These are phyloP conservation scores for Nigrospora osmanthi DNA, from an alignment of 2,329 filamentous ascomycete genomes.

Conservation along the genomic window DNA sequence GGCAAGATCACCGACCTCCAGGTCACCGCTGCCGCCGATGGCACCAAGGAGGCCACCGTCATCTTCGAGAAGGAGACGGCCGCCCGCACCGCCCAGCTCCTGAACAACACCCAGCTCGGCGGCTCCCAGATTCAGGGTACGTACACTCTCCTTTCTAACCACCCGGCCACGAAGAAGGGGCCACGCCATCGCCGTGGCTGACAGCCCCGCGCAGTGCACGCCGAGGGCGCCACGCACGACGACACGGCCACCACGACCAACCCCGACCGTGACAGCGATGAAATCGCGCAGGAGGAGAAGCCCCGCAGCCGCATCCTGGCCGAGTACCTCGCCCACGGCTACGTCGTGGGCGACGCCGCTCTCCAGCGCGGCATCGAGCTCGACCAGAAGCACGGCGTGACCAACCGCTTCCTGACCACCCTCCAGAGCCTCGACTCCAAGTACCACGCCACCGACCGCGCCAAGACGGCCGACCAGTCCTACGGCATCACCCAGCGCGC, in stretches of 20 bases:
- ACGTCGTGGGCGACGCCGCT: conserved; percentile 67
- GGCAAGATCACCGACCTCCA: conserved; percentile 87
- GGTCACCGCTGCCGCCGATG: conserved; percentile 56
- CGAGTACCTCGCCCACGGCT: conserved; percentile 94
- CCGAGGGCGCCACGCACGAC: conserved; percentile 56
- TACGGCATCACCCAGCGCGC: conserved; percentile 76
- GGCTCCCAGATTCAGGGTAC: conserved; percentile 73
- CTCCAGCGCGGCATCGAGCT: conserved; percentile 80
- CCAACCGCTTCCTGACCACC: conserved; percentile 67
- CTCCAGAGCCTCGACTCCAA: conserved; percentile 74
- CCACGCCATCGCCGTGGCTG: no score
- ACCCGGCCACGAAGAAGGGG: no score
- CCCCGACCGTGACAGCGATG: conserved; percentile 51
- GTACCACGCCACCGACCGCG: conserved; percentile 82
- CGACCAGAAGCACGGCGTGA: conserved; percentile 84
- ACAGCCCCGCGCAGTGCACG: conserved; percentile 11
- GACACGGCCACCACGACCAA: conserved; percentile 49
- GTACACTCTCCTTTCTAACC: no score
- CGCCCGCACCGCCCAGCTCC: conserved; percentile 90
- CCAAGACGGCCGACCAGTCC: conserved; percentile 73
- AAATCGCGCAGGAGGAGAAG: conserved; percentile 93
- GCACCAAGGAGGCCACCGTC: conserved; percentile 78
- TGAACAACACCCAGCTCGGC: conserved; percentile 94
- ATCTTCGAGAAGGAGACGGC: conserved; percentile 96
- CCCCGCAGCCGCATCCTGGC: conserved; percentile 87